Percentiles rank a stretch among this genome's conserved stretches.
These are phyloP conservation scores for Aspergillus homomorphus DNA, from an alignment of 495 filamentous ascomycete genomes.

Conservation along the genomic window DNA sequence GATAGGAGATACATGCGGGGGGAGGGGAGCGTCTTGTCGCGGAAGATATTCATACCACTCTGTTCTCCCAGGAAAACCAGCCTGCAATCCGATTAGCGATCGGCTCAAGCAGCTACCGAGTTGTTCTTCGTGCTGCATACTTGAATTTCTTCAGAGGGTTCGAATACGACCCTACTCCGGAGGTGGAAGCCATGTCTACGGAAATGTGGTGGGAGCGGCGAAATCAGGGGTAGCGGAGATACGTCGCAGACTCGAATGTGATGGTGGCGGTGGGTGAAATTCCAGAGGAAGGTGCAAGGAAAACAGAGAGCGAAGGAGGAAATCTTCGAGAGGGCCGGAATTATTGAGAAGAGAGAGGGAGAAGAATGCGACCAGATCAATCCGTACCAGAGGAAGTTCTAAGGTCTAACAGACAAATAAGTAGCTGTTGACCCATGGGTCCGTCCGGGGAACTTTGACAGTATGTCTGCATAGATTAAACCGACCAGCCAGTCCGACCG, in stretches of 20 bases:
- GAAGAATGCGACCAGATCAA: background rate
- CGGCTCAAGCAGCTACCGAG: background rate
- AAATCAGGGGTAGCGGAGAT: constrained; percentile 24
- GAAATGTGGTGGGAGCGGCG: constrained; percentile 16
- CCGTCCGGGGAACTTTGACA: constrained; percentile 17
- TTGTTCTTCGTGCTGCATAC: constrained; percentile 44
- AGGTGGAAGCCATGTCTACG: constrained; percentile 53
- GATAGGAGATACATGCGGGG: background rate
- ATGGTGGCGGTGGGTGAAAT: constrained; percentile 4
- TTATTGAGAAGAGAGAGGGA: background rate
- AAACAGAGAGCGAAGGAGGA: constrained; percentile 2
- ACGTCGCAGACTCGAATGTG: constrained; percentile 6
- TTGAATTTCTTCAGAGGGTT: constrained; percentile 99
- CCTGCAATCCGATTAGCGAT: constrained; percentile 45
- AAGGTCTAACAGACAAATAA: constrained; percentile 2
- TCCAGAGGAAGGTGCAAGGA: constrained; percentile 6
- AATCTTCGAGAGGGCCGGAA: background rate
- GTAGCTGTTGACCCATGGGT: constrained; percentile 18
- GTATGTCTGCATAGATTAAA: background rate
- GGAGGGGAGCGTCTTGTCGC: background rate
- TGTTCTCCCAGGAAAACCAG: constrained; percentile 97
- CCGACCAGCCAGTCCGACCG: too few relatives aligned
- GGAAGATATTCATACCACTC: constrained; percentile 65
- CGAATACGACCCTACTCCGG: constrained; percentile 82
- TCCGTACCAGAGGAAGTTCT: background rate